A percentile compares a stretch with the other conserved stretches of the same genome.
Conservation (phyloP, 2,329 filamentous ascomycete genomes). For the Colletotrichum sp. region DNA sequence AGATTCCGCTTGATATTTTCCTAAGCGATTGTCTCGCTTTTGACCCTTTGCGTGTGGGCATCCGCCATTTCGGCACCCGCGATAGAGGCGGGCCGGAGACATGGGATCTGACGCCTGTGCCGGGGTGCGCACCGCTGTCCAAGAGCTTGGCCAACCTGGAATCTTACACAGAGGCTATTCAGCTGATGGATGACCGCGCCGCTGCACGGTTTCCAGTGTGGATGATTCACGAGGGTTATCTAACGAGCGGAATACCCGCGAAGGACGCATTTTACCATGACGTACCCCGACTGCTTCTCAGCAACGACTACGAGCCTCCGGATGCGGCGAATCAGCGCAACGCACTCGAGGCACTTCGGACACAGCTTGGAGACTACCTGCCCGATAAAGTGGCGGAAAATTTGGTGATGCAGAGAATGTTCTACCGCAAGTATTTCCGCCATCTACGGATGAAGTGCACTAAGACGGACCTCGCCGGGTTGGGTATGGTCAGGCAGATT, state of each 20-base stretch:
- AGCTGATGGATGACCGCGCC: constrained; percentile 19
- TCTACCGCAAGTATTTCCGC: constrained; percentile 21
- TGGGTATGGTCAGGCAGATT: constrained; percentile 16
- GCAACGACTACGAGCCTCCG: constrained; percentile 18
- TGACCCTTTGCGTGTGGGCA: constrained; percentile 14
- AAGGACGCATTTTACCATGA: constrained; percentile 16
- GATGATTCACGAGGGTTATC: constrained; percentile 22
- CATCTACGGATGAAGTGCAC: constrained; percentile 20
- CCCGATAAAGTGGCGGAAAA: not conserved
- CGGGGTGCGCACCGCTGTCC: constrained; percentile 12
- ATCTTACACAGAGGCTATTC: constrained; percentile 20
- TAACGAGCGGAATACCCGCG: constrained; percentile 11
- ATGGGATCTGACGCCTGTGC: constrained; percentile 21
- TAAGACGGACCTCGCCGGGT: constrained; percentile 17
- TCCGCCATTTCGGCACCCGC: constrained; percentile 19
- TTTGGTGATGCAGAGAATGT: constrained; percentile 22
- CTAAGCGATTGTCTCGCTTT: constrained; percentile 20
- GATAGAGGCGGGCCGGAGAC: constrained; percentile 17
- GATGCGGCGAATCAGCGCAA: constrained; percentile 10
- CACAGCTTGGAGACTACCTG: constrained; percentile 7
- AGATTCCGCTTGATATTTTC: constrained; percentile 20
- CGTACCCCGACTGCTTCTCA: constrained; percentile 7
- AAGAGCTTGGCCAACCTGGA: constrained; percentile 15
- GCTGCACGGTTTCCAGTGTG: constrained; percentile 17
- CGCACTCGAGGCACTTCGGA: constrained; percentile 2